A percentile compares a stretch with the other conserved stretches of the same genome.
phyloP scores from a whole-genome alignment of 2,329 filamentous ascomycete species.

The Colletotrichum abscissum region DNA sequence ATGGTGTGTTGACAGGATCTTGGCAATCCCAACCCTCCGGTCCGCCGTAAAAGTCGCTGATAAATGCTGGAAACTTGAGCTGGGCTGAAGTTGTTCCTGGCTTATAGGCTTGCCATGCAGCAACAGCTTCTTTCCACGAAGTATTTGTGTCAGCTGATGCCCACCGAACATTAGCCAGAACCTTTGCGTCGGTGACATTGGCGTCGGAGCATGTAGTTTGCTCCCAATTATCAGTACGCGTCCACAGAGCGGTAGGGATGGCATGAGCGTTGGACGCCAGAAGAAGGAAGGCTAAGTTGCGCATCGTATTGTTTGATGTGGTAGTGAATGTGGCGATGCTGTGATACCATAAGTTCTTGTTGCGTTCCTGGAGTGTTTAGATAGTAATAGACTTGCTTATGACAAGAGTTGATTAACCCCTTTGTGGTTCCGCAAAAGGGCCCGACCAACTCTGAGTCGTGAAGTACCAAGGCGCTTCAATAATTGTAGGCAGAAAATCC shows the following conservation, averaged over 20 bases:
- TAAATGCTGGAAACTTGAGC: conserved; percentile 9
- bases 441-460: background rate
- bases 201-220: background rate
- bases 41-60: conserved; percentile 24
- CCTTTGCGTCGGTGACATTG: conserved; percentile 26
- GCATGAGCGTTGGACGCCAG: background rate
- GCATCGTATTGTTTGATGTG: background rate
- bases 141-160: background rate
- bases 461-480: background rate
- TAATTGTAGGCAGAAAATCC: background rate
- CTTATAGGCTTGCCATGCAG: conserved; percentile 1
- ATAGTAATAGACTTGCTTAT: background rate
- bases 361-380: background rate
- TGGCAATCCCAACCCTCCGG: conserved; percentile 24
- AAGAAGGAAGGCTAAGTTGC: background rate
- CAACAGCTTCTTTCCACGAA: conserved; percentile 5
- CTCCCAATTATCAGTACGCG: background rate
- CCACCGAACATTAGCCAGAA: background rate
- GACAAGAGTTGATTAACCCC: background rate
- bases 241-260: background rate
- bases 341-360: background rate
- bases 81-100: background rate
- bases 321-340: background rate
- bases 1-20: conserved; percentile 12
- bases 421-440: background rate